A percentile compares a stretch with the other conserved stretches of the same genome.
Conservation (phyloP, 129 eudicot genomes). For the Arctium lappa region DNA sequence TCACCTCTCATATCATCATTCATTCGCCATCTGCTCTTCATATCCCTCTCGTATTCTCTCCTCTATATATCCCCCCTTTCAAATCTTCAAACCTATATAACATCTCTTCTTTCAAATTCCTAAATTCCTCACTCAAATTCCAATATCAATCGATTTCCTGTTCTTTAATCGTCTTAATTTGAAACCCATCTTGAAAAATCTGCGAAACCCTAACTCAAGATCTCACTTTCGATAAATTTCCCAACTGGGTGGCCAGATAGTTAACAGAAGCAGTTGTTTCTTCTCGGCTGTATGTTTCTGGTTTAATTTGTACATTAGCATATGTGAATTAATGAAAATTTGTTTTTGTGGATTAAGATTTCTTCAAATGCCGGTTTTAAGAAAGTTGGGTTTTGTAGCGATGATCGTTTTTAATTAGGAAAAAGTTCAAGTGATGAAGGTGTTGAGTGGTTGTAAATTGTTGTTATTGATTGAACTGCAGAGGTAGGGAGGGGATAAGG, state of each 20-base stretch:
- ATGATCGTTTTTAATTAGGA: not conserved
- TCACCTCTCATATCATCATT: not conserved
- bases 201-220: conserved; percentile 1
- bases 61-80: conserved; percentile 2
- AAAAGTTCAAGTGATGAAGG: not conserved
- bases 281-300: not conserved
- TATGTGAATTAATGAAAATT: not conserved
- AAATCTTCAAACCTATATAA: not conserved
- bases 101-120: conserved; percentile 11
- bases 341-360: not conserved
- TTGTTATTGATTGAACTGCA: not conserved
- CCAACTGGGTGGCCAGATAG: not conserved
- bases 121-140: not conserved
- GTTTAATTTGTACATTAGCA: not conserved
- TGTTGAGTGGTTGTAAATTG: not conserved
- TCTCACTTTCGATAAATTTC: not conserved
- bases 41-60: not conserved
- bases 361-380: not conserved
- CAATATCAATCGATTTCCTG: not conserved
- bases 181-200: not conserved
- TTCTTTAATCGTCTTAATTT: not conserved
- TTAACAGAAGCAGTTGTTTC: not conserved
- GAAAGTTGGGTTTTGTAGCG: not conserved
- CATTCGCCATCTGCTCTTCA: not conserved
- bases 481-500: not conserved